Evolutionary conservation across 2,329 filamentous ascomycete species (phyloP).

Genomic region (Aureobasidium namibiae): DNA sequence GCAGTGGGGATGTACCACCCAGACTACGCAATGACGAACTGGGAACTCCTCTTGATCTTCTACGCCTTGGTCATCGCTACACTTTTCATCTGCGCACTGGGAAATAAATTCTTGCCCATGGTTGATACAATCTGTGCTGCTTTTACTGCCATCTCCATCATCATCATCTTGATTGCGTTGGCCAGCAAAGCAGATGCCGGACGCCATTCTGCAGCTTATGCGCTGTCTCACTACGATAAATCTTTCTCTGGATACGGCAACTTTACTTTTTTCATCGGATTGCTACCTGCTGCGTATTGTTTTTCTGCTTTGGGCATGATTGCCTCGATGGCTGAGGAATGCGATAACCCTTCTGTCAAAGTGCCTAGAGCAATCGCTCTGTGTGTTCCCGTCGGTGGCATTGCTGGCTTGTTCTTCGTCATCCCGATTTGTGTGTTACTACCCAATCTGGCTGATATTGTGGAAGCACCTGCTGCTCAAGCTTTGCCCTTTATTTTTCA

Average conservation of each 20-base stretch:
- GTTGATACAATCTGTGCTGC: slow-evolving; percentile 51
- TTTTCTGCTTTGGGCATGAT: slow-evolving; percentile 52
- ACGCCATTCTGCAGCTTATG: slow-evolving; percentile 41
- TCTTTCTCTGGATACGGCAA: slow-evolving; percentile 49
- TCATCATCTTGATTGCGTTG: slow-evolving; percentile 50
- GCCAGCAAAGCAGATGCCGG: slow-evolving; percentile 48
- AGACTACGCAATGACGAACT: slow-evolving; percentile 45
- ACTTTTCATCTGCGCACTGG: slow-evolving; percentile 57
- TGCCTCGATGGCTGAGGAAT: slow-evolving; percentile 55
- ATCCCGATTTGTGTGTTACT: slow-evolving; percentile 47
- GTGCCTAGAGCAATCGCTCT: slow-evolving; percentile 46
- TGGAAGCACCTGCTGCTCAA: slow-evolving; percentile 38
- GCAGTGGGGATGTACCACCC: slow-evolving; percentile 41
- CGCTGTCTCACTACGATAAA: slow-evolving; percentile 50
- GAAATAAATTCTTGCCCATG: slow-evolving; percentile 58
- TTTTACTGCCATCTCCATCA: slow-evolving; percentile 48
- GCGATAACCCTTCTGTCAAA: slow-evolving; percentile 43
- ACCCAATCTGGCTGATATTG: slow-evolving; percentile 39
- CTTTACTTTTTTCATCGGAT: slow-evolving; percentile 56
- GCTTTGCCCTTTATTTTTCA: slow-evolving; percentile 45
- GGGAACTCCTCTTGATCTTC: slow-evolving; percentile 66
- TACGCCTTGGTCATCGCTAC: slow-evolving; percentile 58
- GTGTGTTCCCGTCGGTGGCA: slow-evolving; percentile 45
- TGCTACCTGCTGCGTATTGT: slow-evolving; percentile 39
- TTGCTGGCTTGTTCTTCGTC: slow-evolving; percentile 49